Evolutionary conservation across 331 rosid genomes (phyloP).

Genomic region (Quercus tomentella): DNA sequence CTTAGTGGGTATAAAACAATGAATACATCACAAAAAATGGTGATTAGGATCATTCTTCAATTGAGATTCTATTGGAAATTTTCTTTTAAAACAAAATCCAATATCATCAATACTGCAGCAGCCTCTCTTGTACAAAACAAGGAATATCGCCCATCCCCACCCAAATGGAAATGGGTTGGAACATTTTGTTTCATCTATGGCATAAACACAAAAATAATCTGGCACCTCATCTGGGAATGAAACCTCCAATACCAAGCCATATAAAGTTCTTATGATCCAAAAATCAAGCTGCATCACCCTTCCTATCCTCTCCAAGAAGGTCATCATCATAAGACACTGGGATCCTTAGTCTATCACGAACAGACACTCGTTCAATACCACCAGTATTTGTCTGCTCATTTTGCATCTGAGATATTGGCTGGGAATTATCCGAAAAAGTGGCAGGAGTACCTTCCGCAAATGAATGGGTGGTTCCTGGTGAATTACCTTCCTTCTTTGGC

Average conservation of each 20-base stretch:
- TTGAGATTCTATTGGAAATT: background rate
- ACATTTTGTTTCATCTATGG: background rate
- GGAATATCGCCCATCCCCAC: background rate
- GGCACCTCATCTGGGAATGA: background rate
- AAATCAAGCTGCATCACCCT: conserved; percentile 29
- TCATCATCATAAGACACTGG: conserved; percentile 82
- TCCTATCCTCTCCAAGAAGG: conserved; percentile 42
- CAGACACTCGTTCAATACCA: conserved; percentile 35
- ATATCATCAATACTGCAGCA: background rate
- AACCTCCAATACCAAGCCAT: background rate
- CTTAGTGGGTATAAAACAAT: no score
- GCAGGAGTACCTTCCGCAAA: background rate
- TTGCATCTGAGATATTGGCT: conserved; percentile 13
- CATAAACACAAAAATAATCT: background rate
- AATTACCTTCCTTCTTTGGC: conserved; percentile 36
- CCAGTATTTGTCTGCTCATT: conserved; percentile 33
- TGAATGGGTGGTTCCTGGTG: conserved; percentile 17
- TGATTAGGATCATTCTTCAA: no score
- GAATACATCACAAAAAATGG: no score
- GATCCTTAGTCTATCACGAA: conserved; percentile 68
- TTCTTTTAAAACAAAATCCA: background rate
- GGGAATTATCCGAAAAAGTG: conserved; percentile 14
- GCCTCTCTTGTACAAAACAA: background rate
- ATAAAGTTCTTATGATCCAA: background rate
- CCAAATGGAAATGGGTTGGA: background rate